phyloP scores from a whole-genome alignment of 768 basidiomycete species.

The Auricularia auricula-judae region DNA sequence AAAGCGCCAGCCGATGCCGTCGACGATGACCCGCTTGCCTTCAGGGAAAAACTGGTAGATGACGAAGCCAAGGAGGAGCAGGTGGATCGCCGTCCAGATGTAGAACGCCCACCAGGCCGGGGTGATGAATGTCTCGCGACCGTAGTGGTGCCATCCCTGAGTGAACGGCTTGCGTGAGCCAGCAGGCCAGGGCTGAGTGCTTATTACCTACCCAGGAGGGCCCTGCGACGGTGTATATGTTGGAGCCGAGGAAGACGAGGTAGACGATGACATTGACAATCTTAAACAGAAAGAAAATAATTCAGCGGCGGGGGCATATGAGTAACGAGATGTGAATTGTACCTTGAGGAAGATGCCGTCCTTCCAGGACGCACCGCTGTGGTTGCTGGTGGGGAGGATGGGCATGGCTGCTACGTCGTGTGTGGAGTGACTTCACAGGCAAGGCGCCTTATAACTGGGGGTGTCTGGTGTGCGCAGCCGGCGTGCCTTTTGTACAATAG shows the following conservation, averaged over 20 bases:
- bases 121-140: slow-evolving; percentile 30
- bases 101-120: slow-evolving; percentile 26
- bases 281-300: slow-evolving; percentile 1
- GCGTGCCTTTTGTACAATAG: background rate
- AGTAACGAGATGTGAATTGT: background rate
- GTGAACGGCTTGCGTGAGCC: background rate
- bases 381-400: background rate
- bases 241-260: slow-evolving; percentile 21
- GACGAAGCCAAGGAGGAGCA: slow-evolving; percentile 31
- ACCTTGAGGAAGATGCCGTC: slow-evolving; percentile 27
- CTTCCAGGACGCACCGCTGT: slow-evolving; percentile 12
- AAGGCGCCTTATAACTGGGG: background rate
- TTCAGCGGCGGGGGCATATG: background rate
- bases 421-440: background rate
- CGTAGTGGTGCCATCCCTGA: slow-evolving; percentile 6
- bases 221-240: slow-evolving; percentile 26
- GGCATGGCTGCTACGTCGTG: background rate
- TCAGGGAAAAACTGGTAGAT: slow-evolving; percentile 15
- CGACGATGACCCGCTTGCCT: slow-evolving; percentile 25
- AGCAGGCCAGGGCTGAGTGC: background rate
- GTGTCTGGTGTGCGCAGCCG: background rate
- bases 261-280: slow-evolving; percentile 25
- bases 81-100: slow-evolving; percentile 27
- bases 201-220: slow-evolving; percentile 28
- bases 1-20: slow-evolving; percentile 32